Percentiles rank a stretch among this genome's conserved stretches.
Conservation (phyloP, 257 asterid species). For the Jacaranda mimosifolia region DNA sequence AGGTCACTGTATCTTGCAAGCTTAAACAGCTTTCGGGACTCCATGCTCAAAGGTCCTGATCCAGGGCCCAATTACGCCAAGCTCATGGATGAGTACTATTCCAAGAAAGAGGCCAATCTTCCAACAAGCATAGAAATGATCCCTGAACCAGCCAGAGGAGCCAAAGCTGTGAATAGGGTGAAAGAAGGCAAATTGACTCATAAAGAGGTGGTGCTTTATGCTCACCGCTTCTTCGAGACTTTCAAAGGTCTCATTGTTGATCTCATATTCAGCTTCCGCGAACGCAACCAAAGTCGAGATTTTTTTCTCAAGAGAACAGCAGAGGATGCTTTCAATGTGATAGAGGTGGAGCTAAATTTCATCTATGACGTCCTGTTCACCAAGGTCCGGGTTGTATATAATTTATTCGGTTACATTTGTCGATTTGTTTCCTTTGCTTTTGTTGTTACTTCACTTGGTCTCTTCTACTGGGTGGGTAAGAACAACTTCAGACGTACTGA, state of each 20-base stretch:
- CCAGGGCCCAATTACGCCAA: constrained; percentile 65
- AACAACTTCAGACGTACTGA: constrained; percentile 28
- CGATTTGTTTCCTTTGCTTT: constrained; percentile 38
- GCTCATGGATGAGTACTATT: constrained; percentile 54
- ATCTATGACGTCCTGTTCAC: constrained; percentile 62
- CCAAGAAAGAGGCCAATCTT: constrained; percentile 48
- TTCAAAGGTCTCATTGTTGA: constrained; percentile 72
- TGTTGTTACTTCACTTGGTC: constrained; percentile 41
- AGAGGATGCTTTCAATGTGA: constrained; percentile 53
- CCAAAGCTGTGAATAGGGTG: constrained; percentile 31
- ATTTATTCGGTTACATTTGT: constrained; percentile 16
- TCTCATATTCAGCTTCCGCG: constrained; percentile 54
- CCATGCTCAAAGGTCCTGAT: constrained; percentile 55
- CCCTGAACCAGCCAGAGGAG: constrained; percentile 33
- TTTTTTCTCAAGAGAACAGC: constrained; percentile 47
- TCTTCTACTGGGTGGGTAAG: constrained; percentile 46
- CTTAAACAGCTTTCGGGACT: constrained; percentile 44
- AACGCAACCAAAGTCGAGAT: constrained; percentile 43
- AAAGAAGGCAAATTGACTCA: constrained; percentile 27
- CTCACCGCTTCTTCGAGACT: constrained; percentile 42
- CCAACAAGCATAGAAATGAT: constrained; percentile 46
- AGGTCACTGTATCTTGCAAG: constrained; percentile 52
- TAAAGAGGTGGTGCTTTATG: constrained; percentile 45
- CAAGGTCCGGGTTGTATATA: constrained; percentile 48
- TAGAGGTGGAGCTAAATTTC: constrained; percentile 64